phyloP scores from a whole-genome alignment of 1,284 basidiomycete species.

The Cutaneotrichosporon spelunceum region DNA sequence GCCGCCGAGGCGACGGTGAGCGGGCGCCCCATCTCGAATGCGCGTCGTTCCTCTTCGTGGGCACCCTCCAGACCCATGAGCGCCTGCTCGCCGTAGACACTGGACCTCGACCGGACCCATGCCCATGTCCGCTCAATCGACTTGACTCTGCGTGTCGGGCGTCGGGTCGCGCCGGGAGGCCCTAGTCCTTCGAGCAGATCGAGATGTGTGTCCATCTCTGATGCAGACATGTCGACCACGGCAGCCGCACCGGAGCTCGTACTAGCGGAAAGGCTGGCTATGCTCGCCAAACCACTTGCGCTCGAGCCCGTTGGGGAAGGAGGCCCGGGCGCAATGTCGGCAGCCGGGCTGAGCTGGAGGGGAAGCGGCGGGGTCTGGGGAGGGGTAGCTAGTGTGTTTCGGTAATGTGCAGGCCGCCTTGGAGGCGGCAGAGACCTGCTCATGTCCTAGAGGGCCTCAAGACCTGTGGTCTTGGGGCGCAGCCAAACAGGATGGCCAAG shows the following conservation, averaged over 20 bases:
- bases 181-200: conserved; percentile 20
- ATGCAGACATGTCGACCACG: conserved; percentile 17
- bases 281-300: conserved; percentile 13
- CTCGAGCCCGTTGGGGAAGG: conserved; percentile 21
- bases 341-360: conserved; percentile 4
- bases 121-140: conserved; percentile 26
- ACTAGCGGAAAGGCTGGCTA: conserved; percentile 8
- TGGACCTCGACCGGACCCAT: conserved; percentile 26
- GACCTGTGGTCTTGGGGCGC: conserved; percentile 7
- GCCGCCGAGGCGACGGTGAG: conserved; percentile 14
- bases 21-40: conserved; percentile 12
- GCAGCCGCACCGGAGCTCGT: conserved; percentile 14
- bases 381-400: background rate
- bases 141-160: conserved; percentile 21
- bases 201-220: conserved; percentile 24
- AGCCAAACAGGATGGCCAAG: conserved; percentile 1
- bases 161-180: conserved; percentile 21
- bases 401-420: conserved; percentile 8
- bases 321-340: conserved; percentile 16
- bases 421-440: conserved; percentile 12
- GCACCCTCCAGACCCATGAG: conserved; percentile 10
- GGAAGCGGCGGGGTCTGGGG: conserved; percentile 7
- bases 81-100: conserved; percentile 22
- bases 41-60: conserved; percentile 11
- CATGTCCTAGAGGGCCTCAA: conserved; percentile 12